Percentiles rank a stretch among this genome's conserved stretches.
Conservation (phyloP, 2,329 filamentous ascomycete genomes). For the Metarhizium album region DNA sequence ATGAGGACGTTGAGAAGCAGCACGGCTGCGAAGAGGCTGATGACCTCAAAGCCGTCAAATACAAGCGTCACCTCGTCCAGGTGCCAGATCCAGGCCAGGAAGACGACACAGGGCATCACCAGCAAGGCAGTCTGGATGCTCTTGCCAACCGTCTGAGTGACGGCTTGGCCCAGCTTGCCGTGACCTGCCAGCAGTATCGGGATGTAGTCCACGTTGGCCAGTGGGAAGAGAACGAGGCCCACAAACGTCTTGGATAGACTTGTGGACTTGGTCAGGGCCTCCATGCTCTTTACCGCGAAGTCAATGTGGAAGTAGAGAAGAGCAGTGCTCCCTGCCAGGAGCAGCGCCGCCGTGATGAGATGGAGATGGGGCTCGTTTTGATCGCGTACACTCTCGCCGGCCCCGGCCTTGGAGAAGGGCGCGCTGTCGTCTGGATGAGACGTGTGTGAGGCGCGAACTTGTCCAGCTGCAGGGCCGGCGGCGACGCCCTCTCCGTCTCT, state of each 20-base stretch:
- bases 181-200: neutral
- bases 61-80: constrained; percentile 1
- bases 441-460: too few species aligned
- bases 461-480: too few species aligned
- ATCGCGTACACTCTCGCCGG: too few species aligned
- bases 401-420: too few species aligned
- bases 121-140: constrained; percentile 1
- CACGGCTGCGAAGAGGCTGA: neutral
- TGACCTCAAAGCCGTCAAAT: constrained; percentile 2
- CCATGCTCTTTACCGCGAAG: neutral
- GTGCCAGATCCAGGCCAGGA: neutral
- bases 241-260: neutral
- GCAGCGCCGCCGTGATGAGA: neutral
- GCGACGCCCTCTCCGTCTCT: too few species aligned
- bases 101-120: neutral
- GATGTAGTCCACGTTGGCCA: neutral
- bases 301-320: constrained; percentile 2
- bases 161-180: neutral
- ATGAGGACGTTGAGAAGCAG: neutral
- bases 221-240: neutral
- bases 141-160: constrained; percentile 1
- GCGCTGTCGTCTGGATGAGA: too few species aligned
- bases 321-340: neutral
- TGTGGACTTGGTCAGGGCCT: neutral
- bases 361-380: neutral